These are phyloP conservation scores for Colletotrichum tofieldiae DNA, from an alignment of 2,329 filamentous ascomycete genomes.

Conservation along the genomic window DNA sequence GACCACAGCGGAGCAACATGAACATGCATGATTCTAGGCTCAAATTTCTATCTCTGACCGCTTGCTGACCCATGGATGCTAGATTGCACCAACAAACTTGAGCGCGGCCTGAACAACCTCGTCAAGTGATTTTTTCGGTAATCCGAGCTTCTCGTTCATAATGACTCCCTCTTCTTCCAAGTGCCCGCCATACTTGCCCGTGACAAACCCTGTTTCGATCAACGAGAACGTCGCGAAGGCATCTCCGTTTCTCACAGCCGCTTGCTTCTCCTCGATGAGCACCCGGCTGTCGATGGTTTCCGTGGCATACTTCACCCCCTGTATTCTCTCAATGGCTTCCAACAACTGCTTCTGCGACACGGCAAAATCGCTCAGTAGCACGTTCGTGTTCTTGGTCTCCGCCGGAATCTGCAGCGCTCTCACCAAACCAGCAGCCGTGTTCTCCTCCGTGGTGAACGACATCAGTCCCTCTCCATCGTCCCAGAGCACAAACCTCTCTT, in stretches of 20 bases:
- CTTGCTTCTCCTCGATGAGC: slow-evolving; percentile 50
- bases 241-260: slow-evolving; percentile 47
- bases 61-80: background rate
- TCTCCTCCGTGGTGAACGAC: slow-evolving; percentile 54
- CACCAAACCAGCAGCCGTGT: slow-evolving; percentile 51
- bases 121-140: slow-evolving; percentile 44
- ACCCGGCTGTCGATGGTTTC: slow-evolving; percentile 48
- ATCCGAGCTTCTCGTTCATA: slow-evolving; percentile 50
- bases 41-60: background rate
- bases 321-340: slow-evolving; percentile 65
- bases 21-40: background rate
- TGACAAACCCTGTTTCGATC: slow-evolving; percentile 52
- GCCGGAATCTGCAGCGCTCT: slow-evolving; percentile 47
- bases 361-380: slow-evolving; percentile 54
- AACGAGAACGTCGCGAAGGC: slow-evolving; percentile 47
- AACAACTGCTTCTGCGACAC: slow-evolving; percentile 54
- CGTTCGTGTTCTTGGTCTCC: slow-evolving; percentile 52
- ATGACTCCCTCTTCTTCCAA: slow-evolving; percentile 53
- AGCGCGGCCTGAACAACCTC: background rate
- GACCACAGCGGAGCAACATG: too few relatives aligned
- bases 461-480: slow-evolving; percentile 54
- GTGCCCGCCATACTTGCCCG: slow-evolving; percentile 51
- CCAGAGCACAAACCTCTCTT: slow-evolving; percentile 48
- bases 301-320: slow-evolving; percentile 57
- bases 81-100: background rate